phyloP scores from a whole-genome alignment of 768 basidiomycete genomes.

The Coprinellus micaceus region DNA sequence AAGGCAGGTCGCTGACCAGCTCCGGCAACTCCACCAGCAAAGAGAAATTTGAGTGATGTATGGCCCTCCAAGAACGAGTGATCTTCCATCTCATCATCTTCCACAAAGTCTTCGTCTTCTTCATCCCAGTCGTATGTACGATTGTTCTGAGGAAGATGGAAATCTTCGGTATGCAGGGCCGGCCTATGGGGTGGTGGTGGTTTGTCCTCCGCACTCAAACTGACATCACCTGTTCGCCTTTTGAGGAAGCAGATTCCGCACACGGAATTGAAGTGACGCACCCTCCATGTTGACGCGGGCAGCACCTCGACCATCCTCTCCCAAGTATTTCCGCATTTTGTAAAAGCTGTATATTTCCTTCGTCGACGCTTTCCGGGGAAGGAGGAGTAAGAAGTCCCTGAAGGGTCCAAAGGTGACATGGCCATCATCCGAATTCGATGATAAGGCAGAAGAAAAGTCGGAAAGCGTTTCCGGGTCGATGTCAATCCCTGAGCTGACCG shows the following conservation, averaged over 20 bases:
- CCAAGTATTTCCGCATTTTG: constrained; percentile 61
- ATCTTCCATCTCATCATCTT: constrained; percentile 54
- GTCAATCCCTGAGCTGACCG: constrained; percentile 54
- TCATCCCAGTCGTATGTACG: constrained; percentile 24
- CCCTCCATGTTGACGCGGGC: constrained; percentile 90
- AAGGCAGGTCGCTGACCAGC: constrained; percentile 62
- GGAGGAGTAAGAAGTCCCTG: constrained; percentile 81
- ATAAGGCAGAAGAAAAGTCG: constrained; percentile 79
- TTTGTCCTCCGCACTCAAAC: constrained; percentile 72
- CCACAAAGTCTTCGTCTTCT: constrained; percentile 42
- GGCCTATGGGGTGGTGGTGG: constrained; percentile 35
- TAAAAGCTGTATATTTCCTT: constrained; percentile 86
- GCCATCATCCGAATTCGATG: constrained; percentile 66
- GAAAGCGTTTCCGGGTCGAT: constrained; percentile 64
- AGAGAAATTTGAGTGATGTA: constrained; percentile 81
- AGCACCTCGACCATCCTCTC: constrained; percentile 73
- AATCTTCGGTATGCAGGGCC: not conserved
- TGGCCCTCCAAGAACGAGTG: constrained; percentile 62
- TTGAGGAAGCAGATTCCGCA: not conserved
- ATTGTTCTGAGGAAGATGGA: constrained; percentile 12
- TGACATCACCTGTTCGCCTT: constrained; percentile 64
- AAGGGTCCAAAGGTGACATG: constrained; percentile 79
- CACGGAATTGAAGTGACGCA: constrained; percentile 23
- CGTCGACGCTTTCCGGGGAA: constrained; percentile 78
- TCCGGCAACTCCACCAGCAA: constrained; percentile 93